These are phyloP conservation scores for Dryas alaskensis DNA, from an alignment of 306 rosid species.

Conservation along the genomic window DNA sequence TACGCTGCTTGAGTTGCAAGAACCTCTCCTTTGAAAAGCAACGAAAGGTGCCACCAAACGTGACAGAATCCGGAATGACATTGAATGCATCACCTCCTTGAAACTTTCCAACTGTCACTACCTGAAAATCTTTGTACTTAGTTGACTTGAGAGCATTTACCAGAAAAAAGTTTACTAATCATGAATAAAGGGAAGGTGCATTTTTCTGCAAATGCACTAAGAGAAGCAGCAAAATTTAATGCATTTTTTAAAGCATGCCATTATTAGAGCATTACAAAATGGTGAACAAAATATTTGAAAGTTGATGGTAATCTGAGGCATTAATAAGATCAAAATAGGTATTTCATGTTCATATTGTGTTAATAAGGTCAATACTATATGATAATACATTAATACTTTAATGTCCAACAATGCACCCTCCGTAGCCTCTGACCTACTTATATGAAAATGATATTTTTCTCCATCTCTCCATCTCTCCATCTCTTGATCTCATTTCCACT, in stretches of 20 bases:
- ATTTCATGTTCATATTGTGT: too few species aligned
- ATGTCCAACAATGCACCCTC: too few species aligned
- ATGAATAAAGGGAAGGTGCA: not conserved
- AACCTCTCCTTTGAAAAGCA: slow-evolving; percentile 56
- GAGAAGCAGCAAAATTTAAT: not conserved
- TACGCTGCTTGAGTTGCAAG: slow-evolving; percentile 48
- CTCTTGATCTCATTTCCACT: not conserved
- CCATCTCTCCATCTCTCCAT: not conserved
- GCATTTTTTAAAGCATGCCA: not conserved
- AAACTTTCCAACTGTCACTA: slow-evolving; percentile 69
- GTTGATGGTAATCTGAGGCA: not conserved
- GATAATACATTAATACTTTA: not conserved
- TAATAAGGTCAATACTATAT: not conserved
- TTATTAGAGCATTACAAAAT: not conserved
- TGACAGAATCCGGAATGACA: slow-evolving; percentile 87
- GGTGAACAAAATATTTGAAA: not conserved
- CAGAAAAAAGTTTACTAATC: slow-evolving; percentile 16
- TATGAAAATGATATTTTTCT: not conserved
- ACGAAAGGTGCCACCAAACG: slow-evolving; percentile 84
- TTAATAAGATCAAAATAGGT: not conserved
- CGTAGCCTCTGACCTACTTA: not conserved
- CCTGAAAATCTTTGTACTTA: slow-evolving; percentile 42
- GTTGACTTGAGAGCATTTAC: slow-evolving; percentile 22
- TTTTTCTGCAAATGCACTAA: not conserved
- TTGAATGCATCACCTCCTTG: slow-evolving; percentile 88